Conservation (phyloP, 768 basidiomycete genomes). For the Obba rivulosa region DNA sequence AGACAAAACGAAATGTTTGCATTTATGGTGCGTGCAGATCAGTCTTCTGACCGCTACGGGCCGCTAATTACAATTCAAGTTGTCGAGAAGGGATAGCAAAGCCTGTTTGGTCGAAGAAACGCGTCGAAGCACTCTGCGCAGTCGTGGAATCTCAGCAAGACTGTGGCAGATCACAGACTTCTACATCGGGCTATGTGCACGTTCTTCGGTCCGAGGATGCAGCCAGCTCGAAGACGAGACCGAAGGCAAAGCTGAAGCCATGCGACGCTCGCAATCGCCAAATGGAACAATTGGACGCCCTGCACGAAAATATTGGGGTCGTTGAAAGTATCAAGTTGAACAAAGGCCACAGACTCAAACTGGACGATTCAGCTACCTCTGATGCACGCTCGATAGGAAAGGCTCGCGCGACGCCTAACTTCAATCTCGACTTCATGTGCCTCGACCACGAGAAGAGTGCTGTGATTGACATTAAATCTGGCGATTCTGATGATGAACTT, state of each 20-base stretch:
- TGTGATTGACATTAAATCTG: background rate
- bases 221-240: slow-evolving; percentile 9
- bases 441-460: slow-evolving; percentile 25
- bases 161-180: background rate
- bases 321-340: slow-evolving; percentile 24
- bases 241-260: slow-evolving; percentile 20
- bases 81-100: slow-evolving; percentile 66
- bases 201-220: too few species aligned
- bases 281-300: slow-evolving; percentile 35
- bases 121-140: slow-evolving; percentile 13
- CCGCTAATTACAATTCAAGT: slow-evolving; percentile 31
- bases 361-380: slow-evolving; percentile 19
- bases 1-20: slow-evolving; percentile 69
- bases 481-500: slow-evolving; percentile 31
- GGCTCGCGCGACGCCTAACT: slow-evolving; percentile 32
- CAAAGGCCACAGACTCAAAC: slow-evolving; percentile 40
- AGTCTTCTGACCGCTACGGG: background rate
- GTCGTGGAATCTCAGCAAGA: background rate
- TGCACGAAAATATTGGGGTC: slow-evolving; percentile 41
- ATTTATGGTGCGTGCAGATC: slow-evolving; percentile 61
- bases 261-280: slow-evolving; percentile 21
- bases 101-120: slow-evolving; percentile 38
- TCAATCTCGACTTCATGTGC: slow-evolving; percentile 45
- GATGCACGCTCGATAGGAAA: slow-evolving; percentile 2
- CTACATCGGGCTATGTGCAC: background rate